Base-by-base conservation (phyloP, 345 rosid genomes). In the Citrus maxima region DNA sequence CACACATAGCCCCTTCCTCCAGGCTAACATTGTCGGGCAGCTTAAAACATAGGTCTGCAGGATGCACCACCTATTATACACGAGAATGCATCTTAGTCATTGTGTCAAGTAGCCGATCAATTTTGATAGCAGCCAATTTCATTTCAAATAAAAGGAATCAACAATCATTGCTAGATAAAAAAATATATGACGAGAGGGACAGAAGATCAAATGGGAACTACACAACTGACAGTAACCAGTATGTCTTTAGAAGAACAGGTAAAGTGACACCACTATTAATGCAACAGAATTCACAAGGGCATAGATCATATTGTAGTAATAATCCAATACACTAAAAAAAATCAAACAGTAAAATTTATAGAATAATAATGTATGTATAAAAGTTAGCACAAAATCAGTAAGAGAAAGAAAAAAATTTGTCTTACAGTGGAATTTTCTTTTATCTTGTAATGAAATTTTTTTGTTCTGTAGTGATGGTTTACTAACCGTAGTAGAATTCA, bases 1-100 rank as follows among this genome's bases (percentile, higher is more conserved):
- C 99, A 73, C 99, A 94, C 98, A 96, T 93, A 70, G 97, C 95
- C 74, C 97, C 97, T 88, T 94, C 99, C 82, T 96, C 99, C 83
- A 96, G 82, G 87, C 92, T 94, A 73, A 94, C 93, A 74, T 91
- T 90, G 10, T 94, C 95, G 2, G 99, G 98, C 72, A 96, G 85
- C 80, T 94, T 96, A 77, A 93, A 94, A 77, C 98, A 96, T 5
- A 92, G 84, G 69, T 90, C 88, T 28, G 98, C 97, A 64, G 99
- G 99, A 83, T 96, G 98, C 85, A 90, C 93, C 78, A 96, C 97
- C 97, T 91, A 77, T 27, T n/a, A 68, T 74, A 77, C 60, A 12
- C 72, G 38, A 80, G 34, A 46, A 34, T 49, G 13, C 55, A 65
- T 67, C n/a, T 55, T 49, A 34, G 25, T 25, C 22, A 19, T 54